A percentile compares a stretch with the other conserved stretches of the same genome.
phyloP scores from a whole-genome alignment of 192 early-diverging fungal species.

The Podila horticola region DNA sequence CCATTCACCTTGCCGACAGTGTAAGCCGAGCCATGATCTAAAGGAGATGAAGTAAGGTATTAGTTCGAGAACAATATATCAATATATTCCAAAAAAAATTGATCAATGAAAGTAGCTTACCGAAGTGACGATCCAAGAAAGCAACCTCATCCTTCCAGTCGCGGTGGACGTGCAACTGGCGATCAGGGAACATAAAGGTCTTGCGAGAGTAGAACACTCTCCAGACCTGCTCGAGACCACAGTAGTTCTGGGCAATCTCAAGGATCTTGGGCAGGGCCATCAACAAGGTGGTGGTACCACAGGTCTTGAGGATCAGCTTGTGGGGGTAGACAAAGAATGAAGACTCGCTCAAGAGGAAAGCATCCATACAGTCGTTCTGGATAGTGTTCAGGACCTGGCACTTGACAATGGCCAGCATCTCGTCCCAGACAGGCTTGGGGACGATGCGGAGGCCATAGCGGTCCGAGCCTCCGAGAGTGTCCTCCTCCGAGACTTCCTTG shows the following conservation, averaged over 20 bases:
- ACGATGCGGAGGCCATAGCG: slow-evolving; percentile 79
- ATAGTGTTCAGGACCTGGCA: slow-evolving; percentile 92
- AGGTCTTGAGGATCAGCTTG: slow-evolving; percentile 96
- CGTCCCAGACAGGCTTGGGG: slow-evolving; percentile 83
- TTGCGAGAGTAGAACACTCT: slow-evolving; percentile 97
- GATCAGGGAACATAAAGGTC: slow-evolving; percentile 95
- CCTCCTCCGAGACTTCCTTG: slow-evolving; percentile 33
- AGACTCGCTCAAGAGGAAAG: slow-evolving; percentile 96
- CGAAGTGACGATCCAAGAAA: slow-evolving; percentile 73
- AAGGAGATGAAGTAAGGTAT: background rate
- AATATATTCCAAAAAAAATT: background rate
- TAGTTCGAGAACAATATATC: background rate
- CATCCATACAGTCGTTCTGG: slow-evolving; percentile 84
- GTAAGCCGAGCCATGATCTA: slow-evolving; percentile 83
- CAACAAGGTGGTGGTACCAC: slow-evolving; percentile 95
- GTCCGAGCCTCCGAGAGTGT: slow-evolving; percentile 43
- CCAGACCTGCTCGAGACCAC: slow-evolving; percentile 73
- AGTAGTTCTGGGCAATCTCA: slow-evolving; percentile 77
- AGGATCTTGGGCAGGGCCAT: slow-evolving; percentile 88
- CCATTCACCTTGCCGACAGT: slow-evolving; percentile 93
- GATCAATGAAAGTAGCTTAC: slow-evolving; percentile 30
- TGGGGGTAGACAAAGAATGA: slow-evolving; percentile 98
- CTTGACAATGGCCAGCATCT: slow-evolving; percentile 93
- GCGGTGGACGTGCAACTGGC: slow-evolving; percentile 88
- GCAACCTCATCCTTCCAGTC: slow-evolving; percentile 92